Evolutionary conservation across 139 green algal species (phyloP).

Genomic region (Penium margaritaceum): DNA sequence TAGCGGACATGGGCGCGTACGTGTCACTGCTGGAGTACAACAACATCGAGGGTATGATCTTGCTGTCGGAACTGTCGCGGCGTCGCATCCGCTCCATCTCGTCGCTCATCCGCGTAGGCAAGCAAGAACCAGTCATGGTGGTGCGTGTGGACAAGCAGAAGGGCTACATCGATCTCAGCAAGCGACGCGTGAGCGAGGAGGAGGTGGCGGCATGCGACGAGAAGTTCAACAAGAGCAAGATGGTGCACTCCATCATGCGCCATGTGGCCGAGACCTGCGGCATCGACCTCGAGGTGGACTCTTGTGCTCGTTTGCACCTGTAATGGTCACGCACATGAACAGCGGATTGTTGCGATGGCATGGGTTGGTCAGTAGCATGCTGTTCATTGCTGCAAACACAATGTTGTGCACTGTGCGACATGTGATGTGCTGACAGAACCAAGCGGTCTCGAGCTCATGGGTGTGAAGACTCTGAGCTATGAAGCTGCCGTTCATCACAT

Average conservation of each 20-base stretch:
- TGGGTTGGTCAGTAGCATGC: too few relatives aligned
- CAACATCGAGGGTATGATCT: conserved; percentile 92
- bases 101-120: conserved; percentile 97
- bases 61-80: conserved; percentile 93
- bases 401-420: too few relatives aligned
- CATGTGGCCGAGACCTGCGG: conserved; percentile 87
- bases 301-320: too few relatives aligned
- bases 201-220: conserved; percentile 87
- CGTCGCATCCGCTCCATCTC: conserved; percentile 94
- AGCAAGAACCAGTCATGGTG: conserved; percentile 98
- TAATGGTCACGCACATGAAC: too few relatives aligned
- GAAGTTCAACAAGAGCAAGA: conserved; percentile 89
- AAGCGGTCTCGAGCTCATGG: too few relatives aligned
- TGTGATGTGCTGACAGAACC: too few relatives aligned
- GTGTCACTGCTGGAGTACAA: conserved; percentile 90
- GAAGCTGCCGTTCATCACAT: too few relatives aligned
- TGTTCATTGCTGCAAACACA: too few relatives aligned
- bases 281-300: conserved; percentile 56
- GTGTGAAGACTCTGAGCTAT: too few relatives aligned
- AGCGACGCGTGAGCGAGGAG: conserved; percentile 85
- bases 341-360: too few relatives aligned
- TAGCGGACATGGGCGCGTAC: conserved; percentile 97
- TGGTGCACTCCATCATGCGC: conserved; percentile 96
- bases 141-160: conserved; percentile 98
- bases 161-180: conserved; percentile 98